A percentile compares a stretch with the other conserved stretches of the same genome.
phyloP scores from a whole-genome alignment of 73 alveolate species.

The Tetrahymena thermophila region DNA sequence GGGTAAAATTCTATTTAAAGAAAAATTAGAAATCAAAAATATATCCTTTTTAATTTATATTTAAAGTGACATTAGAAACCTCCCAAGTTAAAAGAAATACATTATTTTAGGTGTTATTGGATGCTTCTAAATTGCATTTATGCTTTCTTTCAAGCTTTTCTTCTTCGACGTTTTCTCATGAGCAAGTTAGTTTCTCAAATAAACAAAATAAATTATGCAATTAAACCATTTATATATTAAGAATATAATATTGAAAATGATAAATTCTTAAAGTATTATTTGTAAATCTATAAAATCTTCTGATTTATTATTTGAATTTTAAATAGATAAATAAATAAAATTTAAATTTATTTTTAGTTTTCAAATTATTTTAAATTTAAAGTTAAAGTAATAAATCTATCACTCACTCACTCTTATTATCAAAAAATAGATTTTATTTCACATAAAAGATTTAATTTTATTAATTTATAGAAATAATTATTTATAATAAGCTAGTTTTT shows the following conservation, averaged over 20 bases:
- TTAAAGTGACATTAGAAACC: background rate
- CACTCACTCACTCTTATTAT: no score
- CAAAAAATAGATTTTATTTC: no score
- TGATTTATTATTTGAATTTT: no score
- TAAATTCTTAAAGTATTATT: background rate
- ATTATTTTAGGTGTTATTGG: background rate
- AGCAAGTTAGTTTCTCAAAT: background rate
- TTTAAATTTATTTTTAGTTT: no score
- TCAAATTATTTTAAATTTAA: no score
- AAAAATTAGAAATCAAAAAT: background rate
- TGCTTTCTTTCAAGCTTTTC: background rate
- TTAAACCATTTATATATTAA: background rate
- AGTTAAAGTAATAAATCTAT: no score
- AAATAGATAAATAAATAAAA: no score
- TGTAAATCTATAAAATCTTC: background rate
- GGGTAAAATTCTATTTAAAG: background rate
- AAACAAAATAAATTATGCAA: background rate
- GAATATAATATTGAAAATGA: no score
- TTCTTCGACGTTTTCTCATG: background rate
- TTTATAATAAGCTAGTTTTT: no score
- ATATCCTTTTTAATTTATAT: background rate
- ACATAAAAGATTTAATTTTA: no score
- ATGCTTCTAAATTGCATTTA: background rate
- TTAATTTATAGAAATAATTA: no score
- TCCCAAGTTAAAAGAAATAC: background rate